Evolutionary conservation across 1,139 yeast genomes (phyloP), one percentile per base, ranked within the genome.

Genomic region (Yamadazyma trypodendri): DNA sequence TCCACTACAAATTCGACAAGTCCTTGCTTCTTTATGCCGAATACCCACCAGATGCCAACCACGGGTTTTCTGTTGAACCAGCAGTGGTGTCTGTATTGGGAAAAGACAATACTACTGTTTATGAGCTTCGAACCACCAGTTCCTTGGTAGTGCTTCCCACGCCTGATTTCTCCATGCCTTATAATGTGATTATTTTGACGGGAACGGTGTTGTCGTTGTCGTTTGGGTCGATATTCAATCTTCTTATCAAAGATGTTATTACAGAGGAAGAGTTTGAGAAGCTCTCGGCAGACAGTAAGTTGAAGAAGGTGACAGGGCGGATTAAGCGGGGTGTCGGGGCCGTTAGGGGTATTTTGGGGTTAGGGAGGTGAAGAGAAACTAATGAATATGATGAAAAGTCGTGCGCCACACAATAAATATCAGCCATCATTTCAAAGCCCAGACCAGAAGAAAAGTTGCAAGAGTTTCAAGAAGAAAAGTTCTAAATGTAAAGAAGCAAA

Each of bases 121-220:
- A 86, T 50, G 75, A 79, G 36, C 58, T 83, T 43, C 74, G 98
- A 54, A 88, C 97, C 0, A 81, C 97, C 1, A 85, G 97, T 31
- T 72, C 90, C 38, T 67, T 94, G 41, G 69, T 94, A 34, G 80
- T 95, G 0, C 72, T 94, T 37, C 97, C 98, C 2, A 94, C 97
- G 0, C 99, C 99, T 0, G 99, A 94, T 65, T 94, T 94, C 61
- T 86, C 96, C 43, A 94, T 94, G 99, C 98, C 98, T 1, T 94
- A 94, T 58, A 94, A 94, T 54, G 99, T 94, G 34, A 92, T 94
- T 43, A 94, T 94, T 34, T 70, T 94, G 46, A 87, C 97, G 0
- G 87, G 96, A 17, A 94, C 98, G 0, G 84, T 89, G 9, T 84
- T 92, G 85, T 90, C 98, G 0, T 65, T 92, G 43, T 82, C 92